A percentile compares a stretch with the other conserved stretches of the same genome.
These are phyloP conservation scores for Lepidium didymum DNA, from an alignment of 345 rosid species.

Conservation along the genomic window DNA sequence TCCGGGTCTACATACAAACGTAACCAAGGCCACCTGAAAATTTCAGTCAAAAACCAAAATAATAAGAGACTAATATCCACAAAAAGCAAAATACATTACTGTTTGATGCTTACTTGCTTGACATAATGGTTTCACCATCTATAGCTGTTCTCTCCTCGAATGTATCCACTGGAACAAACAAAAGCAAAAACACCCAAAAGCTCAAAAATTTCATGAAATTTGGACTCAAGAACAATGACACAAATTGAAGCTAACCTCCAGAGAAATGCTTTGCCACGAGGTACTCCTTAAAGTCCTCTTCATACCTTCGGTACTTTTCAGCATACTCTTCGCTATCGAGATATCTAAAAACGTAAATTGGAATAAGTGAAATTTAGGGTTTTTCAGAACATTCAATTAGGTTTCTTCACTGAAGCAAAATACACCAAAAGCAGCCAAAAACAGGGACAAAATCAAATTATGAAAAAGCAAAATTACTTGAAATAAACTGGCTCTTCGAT, in stretches of 20 bases:
- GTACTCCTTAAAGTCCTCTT: constrained; percentile 46
- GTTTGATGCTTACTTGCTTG: constrained; percentile 51
- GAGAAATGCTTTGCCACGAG: constrained; percentile 66
- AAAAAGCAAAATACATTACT: neutral
- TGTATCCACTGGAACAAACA: constrained; percentile 41
- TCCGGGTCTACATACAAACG: constrained; percentile 48
- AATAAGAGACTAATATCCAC: neutral
- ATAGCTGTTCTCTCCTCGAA: constrained; percentile 49
- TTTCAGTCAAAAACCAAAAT: neutral
- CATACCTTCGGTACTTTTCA: constrained; percentile 53
- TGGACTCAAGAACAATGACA: neutral
- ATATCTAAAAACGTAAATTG: constrained; percentile 27
- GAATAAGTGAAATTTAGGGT: neutral
- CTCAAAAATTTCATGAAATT: neutral
- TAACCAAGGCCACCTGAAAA: constrained; percentile 56
- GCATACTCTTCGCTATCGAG: constrained; percentile 35
- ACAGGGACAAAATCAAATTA: neutral
- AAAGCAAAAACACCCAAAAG: neutral
- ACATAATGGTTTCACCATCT: constrained; percentile 55
- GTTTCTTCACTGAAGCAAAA: neutral
- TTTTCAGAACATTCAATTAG: neutral
- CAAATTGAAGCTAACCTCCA: constrained; percentile 39
- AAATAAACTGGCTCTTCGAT: neutral
- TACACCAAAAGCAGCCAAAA: neutral
- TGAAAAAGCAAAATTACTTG: constrained; percentile 4